Base-by-base conservation (phyloP, 805 yeast species). In the Candida arabinofermentans region DNA sequence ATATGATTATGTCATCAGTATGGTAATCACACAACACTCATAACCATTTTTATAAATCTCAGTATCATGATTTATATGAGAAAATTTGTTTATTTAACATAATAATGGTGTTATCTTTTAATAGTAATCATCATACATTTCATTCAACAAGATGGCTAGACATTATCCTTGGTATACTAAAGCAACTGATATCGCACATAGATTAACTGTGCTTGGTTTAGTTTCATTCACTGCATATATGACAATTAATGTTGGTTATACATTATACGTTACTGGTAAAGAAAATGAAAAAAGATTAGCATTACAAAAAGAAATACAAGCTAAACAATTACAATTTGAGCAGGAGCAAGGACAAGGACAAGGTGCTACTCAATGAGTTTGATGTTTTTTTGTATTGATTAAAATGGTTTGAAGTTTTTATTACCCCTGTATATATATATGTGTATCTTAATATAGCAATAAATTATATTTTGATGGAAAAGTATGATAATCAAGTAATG, bases 161-260 rank as follows among this genome's bases (percentile, higher is more conserved):
- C 68, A 69, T 54, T 75, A 76, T 58, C 86, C 90, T 36, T 84
- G 91, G 91, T 83, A 83, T 60, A 79, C 83, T 2, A 81, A 77
- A 61, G 79, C 75, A 3, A 77, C 86, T 2, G 91, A 84, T 61
- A 74, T 83, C 32, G 74, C 73, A 22, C 91, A 84, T 62, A 81
- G 91, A 65, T 61, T 83, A 44, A 80, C 87, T 0, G 89, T 84
- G 34, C 58, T 83, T 18, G 73, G 83, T 3, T 67, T 84, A 24
- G 74, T 81, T 17, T 90, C 90, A 9, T 58, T 62, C 47, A 60
- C 70, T 2, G 42, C 58, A 39, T 77, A 74, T 59, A 71, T 78
- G 71, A 53, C 69, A 9, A 74, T 72, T 24, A 80, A 79, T 43
- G 67, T 78, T 36, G 68, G 69, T 18, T 74, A 71, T 60, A 75